phyloP scores from a whole-genome alignment of 2,329 filamentous ascomycete species.

The Raffaelea albimanens region DNA sequence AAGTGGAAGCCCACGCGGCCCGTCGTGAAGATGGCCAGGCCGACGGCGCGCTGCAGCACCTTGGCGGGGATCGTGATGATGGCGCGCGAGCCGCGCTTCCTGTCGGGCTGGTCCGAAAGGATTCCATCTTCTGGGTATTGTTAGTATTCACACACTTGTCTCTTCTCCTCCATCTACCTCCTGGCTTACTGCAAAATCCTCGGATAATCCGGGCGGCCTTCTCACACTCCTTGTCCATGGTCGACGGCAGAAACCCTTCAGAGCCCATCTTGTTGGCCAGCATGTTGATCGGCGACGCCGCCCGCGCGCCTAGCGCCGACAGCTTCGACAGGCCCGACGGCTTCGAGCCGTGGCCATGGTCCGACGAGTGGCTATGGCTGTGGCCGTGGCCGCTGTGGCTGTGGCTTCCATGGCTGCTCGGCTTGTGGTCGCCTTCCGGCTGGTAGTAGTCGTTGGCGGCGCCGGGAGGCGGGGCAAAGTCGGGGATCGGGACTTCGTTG shows the following conservation, averaged over 20 bases:
- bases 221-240: conserved; percentile 80
- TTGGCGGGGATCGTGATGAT: conserved; percentile 45
- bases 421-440: neutral
- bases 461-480: conserved; percentile 11
- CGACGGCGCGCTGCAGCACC: conserved; percentile 56
- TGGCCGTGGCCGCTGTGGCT: neutral
- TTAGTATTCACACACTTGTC: neutral
- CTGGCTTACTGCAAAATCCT: conserved; percentile 79
- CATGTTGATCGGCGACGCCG: conserved; percentile 67
- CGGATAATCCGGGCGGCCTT: conserved; percentile 78
- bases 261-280: conserved; percentile 73
- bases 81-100: conserved; percentile 27
- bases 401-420: neutral
- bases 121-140: conserved; percentile 38
- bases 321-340: conserved; percentile 17
- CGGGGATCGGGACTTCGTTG: conserved; percentile 16
- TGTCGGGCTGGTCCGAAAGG: conserved; percentile 28
- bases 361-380: neutral
- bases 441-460: too few relatives aligned
- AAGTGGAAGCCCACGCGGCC: conserved; percentile 49
- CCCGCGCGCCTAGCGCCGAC: conserved; percentile 29
- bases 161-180: too few relatives aligned
- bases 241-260: conserved; percentile 80
- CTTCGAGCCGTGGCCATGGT: neutral
- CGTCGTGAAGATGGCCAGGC: conserved; percentile 61